A percentile compares a stretch with the other conserved stretches of the same genome.
phyloP scores from a whole-genome alignment of 768 basidiomycete species.

The Termitomyces sp. region DNA sequence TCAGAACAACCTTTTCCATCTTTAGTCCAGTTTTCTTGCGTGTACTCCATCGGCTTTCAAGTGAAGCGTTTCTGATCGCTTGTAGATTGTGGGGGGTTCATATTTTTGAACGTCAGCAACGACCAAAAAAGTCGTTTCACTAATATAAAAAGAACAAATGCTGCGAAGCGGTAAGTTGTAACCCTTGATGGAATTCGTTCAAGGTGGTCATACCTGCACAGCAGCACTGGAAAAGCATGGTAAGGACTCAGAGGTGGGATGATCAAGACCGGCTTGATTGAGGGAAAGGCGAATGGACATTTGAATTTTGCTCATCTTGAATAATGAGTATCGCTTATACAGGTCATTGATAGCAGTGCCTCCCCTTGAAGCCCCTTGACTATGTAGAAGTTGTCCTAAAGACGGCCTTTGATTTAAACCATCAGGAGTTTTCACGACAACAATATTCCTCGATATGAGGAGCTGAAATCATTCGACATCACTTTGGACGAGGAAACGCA shows the following conservation, averaged over 20 bases:
- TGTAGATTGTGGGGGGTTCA: constrained; percentile 9
- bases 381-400: neutral
- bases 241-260: neutral
- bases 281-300: neutral
- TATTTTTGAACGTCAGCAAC: constrained; percentile 10
- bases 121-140: constrained; percentile 4
- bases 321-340: neutral
- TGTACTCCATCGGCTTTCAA: constrained; percentile 13
- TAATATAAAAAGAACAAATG: constrained; percentile 9
- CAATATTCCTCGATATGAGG: neutral
- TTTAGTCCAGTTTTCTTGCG: constrained; percentile 11
- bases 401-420: neutral
- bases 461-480: neutral
- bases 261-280: constrained; percentile 18
- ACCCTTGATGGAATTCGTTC: neutral
- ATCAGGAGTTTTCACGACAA: neutral
- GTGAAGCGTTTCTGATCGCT: constrained; percentile 7
- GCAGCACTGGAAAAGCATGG: constrained; percentile 13
- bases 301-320: constrained; percentile 1
- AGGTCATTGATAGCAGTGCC: neutral
- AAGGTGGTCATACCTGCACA: constrained; percentile 8
- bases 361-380: too few species aligned
- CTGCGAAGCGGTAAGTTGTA: neutral
- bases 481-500: neutral
- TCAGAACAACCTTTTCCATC: constrained; percentile 10